Evolutionary conservation across 305 asterid species (phyloP).

Genomic region (Solanum chacoense): DNA sequence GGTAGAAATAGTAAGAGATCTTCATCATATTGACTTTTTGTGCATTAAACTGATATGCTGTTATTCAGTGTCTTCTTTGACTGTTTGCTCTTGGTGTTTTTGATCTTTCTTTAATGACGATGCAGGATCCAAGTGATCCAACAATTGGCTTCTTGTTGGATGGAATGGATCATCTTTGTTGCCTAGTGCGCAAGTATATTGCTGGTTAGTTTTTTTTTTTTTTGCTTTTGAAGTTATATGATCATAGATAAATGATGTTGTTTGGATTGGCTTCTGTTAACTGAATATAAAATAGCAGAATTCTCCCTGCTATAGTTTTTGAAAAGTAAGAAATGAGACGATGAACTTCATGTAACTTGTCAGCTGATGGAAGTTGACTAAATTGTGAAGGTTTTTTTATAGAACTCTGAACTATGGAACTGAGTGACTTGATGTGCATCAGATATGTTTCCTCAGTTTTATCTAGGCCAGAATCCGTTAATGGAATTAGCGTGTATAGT

Average conservation of each 20-base stretch:
- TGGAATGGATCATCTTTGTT: constrained; percentile 94
- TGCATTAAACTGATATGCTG: neutral
- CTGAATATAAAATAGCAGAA: neutral
- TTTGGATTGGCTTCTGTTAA: neutral
- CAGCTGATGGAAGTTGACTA: neutral
- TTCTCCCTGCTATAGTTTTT: neutral
- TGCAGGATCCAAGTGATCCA: constrained; percentile 97
- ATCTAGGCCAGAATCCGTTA: neutral
- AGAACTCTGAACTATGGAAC: neutral
- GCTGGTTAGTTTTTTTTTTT: constrained; percentile 57
- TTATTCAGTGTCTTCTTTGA: constrained; percentile 6
- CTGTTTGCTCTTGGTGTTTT: constrained; percentile 1
- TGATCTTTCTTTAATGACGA: neutral
- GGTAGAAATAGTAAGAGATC: constrained; percentile 82
- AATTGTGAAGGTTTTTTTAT: neutral
- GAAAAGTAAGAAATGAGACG: neutral
- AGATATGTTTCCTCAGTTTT: neutral
- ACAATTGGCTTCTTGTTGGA: constrained; percentile 93
- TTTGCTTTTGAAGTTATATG: neutral
- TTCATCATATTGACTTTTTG: neutral
- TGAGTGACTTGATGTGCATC: neutral
- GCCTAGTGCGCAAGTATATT: constrained; percentile 95
- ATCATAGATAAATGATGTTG: neutral
- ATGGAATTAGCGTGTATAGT: neutral
- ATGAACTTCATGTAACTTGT: neutral